phyloP scores from a whole-genome alignment of 805 yeast species.

The Ogataea kodamae region DNA sequence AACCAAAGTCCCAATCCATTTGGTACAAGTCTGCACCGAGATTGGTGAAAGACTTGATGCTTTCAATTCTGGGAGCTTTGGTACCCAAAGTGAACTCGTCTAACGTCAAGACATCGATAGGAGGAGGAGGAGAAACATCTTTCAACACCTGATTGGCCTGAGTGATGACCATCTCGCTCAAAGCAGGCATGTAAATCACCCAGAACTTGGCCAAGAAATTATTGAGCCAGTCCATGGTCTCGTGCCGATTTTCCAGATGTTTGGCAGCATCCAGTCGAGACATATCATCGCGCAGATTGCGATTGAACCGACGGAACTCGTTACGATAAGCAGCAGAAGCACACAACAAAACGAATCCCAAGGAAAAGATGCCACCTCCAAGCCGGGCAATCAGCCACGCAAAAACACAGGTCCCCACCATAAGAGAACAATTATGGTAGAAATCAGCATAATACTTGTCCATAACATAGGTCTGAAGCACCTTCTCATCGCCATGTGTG shows the following conservation, averaged over 20 bases:
- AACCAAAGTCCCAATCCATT: conserved; percentile 82
- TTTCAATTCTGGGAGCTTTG: conserved; percentile 71
- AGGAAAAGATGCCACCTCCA: conserved; percentile 63
- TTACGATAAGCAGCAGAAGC: conserved; percentile 65
- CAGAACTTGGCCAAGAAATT: conserved; percentile 75
- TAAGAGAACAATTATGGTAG: conserved; percentile 63
- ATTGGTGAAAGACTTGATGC: conserved; percentile 70
- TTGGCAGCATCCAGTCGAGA: conserved; percentile 60
- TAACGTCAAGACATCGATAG: conserved; percentile 68
- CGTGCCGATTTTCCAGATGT: conserved; percentile 57
- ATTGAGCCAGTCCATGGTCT: conserved; percentile 81
- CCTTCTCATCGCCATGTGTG: conserved; percentile 24
- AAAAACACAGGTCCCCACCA: conserved; percentile 68
- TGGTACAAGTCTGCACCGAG: conserved; percentile 65
- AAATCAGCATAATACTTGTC: conserved; percentile 72
- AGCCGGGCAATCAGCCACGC: conserved; percentile 63
- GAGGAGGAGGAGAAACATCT: conserved; percentile 77
- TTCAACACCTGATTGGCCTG: conserved; percentile 65
- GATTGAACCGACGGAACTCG: conserved; percentile 72
- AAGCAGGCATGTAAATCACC: conserved; percentile 86
- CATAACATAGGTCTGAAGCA: conserved; percentile 54
- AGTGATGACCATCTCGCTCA: conserved; percentile 68
- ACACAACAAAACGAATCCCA: conserved; percentile 55
- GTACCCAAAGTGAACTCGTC: conserved; percentile 80
- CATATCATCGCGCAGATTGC: conserved; percentile 75